Evolutionary conservation across 2,329 filamentous ascomycete species (phyloP), one percentile per base, ranked within the genome.

Genomic region (Endoconidiophora polonica): DNA sequence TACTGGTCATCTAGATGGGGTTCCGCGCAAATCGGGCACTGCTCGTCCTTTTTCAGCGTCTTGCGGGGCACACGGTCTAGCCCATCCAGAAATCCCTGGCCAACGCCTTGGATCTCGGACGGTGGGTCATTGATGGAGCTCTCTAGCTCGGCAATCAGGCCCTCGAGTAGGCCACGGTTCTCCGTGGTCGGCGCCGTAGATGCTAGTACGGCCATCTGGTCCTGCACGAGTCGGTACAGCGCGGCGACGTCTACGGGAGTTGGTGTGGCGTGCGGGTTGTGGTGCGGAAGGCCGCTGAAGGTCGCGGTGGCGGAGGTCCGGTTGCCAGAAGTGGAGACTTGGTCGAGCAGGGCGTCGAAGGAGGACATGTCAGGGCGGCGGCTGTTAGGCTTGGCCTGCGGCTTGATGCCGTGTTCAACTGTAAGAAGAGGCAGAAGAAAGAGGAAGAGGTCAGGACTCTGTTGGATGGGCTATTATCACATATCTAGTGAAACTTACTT

Each of bases 21-120:
- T 57, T 80, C 73, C 52, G 74, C 76, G 63, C 77, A 81, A 60
- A 81, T 81, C 40, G 77, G 73, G 55, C 77, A 81, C 51, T 66
- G 61, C 47, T 73, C 74, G 42, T 77, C 74, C 2, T 58, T 46
- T 57, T 62, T 62, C 24, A 81, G 65, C 42, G 55, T 59, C 65
- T 69, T 71, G 55, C 69, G 68, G 37, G 65, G 60, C 46, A 81
- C 76, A 12, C 77, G 67, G 53, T 81, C 77, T 48, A 81, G 65
- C 33, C 59, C 56, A 61, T 80, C 77, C 33, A 81, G 63, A 59
- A 75, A 80, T 55, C 69, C 65, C 63, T 80, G 77, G 52, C 66
- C 62, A 16, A 80, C 74, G 55, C 77, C 77, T 2, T 62, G 63
- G 50, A 79, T 65, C 53, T 64, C 62, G 29, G 63, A 63, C 0